Evolutionary conservation across 495 filamentous ascomycete genomes (phyloP), one percentile per base, ranked within the genome.

Genomic region (Hypomontagnella monticulosa): DNA sequence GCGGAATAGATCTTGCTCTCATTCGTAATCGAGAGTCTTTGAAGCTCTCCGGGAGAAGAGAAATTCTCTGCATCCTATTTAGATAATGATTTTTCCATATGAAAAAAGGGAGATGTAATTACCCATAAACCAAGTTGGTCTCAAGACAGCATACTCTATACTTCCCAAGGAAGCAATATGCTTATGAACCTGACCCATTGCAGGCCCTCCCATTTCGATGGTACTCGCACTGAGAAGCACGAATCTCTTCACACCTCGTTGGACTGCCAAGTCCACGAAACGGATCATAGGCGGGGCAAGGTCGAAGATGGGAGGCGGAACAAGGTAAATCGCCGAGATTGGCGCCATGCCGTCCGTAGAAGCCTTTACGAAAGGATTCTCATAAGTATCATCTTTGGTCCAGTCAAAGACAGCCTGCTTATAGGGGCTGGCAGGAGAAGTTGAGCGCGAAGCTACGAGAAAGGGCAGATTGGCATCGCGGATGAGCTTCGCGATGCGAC

Each of bases 81-180:
- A n/a, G n/a, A n/a, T n/a, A n/a, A n/a, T n/a, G n/a, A n/a, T n/a
- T n/a, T n/a, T n/a, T n/a, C n/a, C n/a, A n/a, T n/a, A n/a, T n/a
- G n/a, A n/a, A n/a, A n/a, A n/a, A n/a, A n/a, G n/a, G n/a, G n/a
- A n/a, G n/a, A n/a, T n/a, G n/a, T 52, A 67, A 70, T 46, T 66
- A 83, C 79, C 69, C 69, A 79, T 80, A 60, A 82, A 82, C 80
- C 80, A 83, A 38, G 71, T 78, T 4, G 79, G 75, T 49, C 77
- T 37, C 18, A 82, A 51, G 12, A 80, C 77, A 16, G 64, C 69
- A 73, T 75, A 81, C 34, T 84, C 80, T 1, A 81, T 72, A n/a
- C n/a, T n/a, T 8, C 79, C 70, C 60, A 79, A 71, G 55, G 77
- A 64, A 18, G 67, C 46, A 8, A 83, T 56, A 37, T 77, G 72